These are phyloP conservation scores for Paxillus ammoniavirescens DNA, from an alignment of 768 basidiomycete species.

Conservation along the genomic window DNA sequence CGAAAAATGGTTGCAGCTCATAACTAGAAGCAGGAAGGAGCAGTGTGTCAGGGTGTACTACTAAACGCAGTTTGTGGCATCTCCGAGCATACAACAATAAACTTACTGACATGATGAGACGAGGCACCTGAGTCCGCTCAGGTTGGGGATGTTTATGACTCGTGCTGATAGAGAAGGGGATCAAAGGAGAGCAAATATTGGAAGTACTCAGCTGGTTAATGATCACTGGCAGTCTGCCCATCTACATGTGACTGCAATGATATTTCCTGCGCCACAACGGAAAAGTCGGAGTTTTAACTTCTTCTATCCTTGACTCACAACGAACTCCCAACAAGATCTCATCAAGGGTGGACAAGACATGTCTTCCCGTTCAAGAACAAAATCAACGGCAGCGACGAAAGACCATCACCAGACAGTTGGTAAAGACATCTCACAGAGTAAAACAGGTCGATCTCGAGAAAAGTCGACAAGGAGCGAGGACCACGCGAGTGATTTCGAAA, in stretches of 20 bases:
- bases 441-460: slow-evolving; percentile 16
- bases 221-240: no score
- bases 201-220: no score
- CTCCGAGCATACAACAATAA: no score
- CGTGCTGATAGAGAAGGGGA: not conserved
- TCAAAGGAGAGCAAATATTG: not conserved
- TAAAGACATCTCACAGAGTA: slow-evolving; percentile 1
- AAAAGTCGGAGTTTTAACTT: slow-evolving; percentile 32
- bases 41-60: no score
- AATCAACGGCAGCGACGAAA: slow-evolving; percentile 29
- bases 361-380: slow-evolving; percentile 48
- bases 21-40: no score
- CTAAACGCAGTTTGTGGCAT: no score
- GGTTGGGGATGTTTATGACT: not conserved
- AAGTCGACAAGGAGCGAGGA: slow-evolving; percentile 17
- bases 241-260: not conserved
- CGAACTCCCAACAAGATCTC: slow-evolving; percentile 1
- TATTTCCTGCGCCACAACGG: slow-evolving; percentile 22
- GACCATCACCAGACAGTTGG: not conserved
- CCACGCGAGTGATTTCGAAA: slow-evolving; percentile 25
- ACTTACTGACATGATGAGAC: no score
- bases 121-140: no score
- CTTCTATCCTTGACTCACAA: slow-evolving; percentile 26
- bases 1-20: no score
- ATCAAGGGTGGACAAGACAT: slow-evolving; percentile 24